Evolutionary conservation across 805 yeast genomes (phyloP), one percentile per base, ranked within the genome.

Genomic region (Saccharomycopsis sp.): DNA sequence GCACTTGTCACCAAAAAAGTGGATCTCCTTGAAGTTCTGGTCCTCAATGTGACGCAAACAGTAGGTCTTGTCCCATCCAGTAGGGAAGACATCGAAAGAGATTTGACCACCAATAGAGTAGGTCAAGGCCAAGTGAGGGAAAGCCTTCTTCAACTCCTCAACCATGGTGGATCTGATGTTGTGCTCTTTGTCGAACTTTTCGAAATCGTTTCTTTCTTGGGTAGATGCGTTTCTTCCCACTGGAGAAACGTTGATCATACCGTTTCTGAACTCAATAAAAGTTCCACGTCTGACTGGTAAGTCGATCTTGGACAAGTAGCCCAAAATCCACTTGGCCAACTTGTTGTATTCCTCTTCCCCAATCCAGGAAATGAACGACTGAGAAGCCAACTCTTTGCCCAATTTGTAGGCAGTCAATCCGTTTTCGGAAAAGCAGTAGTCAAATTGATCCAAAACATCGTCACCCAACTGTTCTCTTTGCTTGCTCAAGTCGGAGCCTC

Each of bases 1-100:
- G 64, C 97, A 81, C 82, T 94, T 94, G 82, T 94, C 99, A 77
- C 99, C 99, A 71, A 94, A 94, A 84, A 94, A 94, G 79, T 94
- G 98, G 68, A 94, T 90, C 67, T 83, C 80, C 69, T 84, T 79
- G 78, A 91, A 94, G 64, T 87, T 84, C 75, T 92, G 97, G 61
- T 79, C 74, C 68, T 76, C 89, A 67, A 94, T 91, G 75, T 92
- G 99, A 75, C 87, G 91, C 71, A 94, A 82, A 75, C 96, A 89
- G 79, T 92, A 94, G 62, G 99, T 94, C 83, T 94, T 94, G 77
- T 94, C 99, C 99, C 99, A 94, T 70, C 99, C 99, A 63, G 97
- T 89, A 79, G 99, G 99, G 92, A 94, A 94, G 64, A 94, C 98
- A 70, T 94, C 99, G 69, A 94, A 94, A 40, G 98, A 92, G 73